These are phyloP conservation scores for Ogataea philodendri DNA, from an alignment of 805 yeast species.

Conservation along the genomic window DNA sequence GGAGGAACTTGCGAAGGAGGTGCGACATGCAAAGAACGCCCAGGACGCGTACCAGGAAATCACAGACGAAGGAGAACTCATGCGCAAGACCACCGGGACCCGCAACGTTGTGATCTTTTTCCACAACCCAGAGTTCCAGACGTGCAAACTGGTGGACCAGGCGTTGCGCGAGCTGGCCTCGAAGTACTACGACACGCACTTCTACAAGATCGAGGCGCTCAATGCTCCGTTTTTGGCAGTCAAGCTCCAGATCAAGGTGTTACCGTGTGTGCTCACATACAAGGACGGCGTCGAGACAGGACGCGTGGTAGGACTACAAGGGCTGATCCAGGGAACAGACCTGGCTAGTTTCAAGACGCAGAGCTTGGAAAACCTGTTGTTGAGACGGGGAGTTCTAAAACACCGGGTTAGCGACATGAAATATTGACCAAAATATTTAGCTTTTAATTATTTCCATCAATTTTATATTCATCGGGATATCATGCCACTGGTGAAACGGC, in stretches of 20 bases:
- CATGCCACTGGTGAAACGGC: slow-evolving; percentile 7
- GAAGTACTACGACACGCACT: slow-evolving; percentile 54
- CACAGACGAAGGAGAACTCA: slow-evolving; percentile 56
- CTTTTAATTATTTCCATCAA: not conserved
- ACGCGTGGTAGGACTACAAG: slow-evolving; percentile 68
- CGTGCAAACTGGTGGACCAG: slow-evolving; percentile 60
- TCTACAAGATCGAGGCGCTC: slow-evolving; percentile 56
- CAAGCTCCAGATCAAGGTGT: slow-evolving; percentile 58
- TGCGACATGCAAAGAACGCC: slow-evolving; percentile 34
- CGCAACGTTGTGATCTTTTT: slow-evolving; percentile 57
- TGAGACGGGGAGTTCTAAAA: slow-evolving; percentile 33
- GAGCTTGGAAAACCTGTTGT: slow-evolving; percentile 46
- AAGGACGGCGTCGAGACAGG: slow-evolving; percentile 56
- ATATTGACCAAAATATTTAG: slow-evolving; percentile 2
- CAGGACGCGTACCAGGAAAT: slow-evolving; percentile 38
- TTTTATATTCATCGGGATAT: not conserved
- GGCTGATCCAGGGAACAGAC: slow-evolving; percentile 42
- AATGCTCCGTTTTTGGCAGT: slow-evolving; percentile 71
- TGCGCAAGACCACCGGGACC: slow-evolving; percentile 46
- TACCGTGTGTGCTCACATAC: slow-evolving; percentile 70
- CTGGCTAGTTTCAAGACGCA: slow-evolving; percentile 45
- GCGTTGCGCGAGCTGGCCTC: slow-evolving; percentile 47
- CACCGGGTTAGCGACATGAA: slow-evolving; percentile 35
- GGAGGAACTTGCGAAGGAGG: slow-evolving; percentile 50
- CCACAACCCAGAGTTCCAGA: slow-evolving; percentile 55